Percentiles rank a stretch among this genome's conserved stretches.
phyloP scores from a whole-genome alignment of 768 basidiomycete genomes.

The Phanerodontia chrysosporium region DNA sequence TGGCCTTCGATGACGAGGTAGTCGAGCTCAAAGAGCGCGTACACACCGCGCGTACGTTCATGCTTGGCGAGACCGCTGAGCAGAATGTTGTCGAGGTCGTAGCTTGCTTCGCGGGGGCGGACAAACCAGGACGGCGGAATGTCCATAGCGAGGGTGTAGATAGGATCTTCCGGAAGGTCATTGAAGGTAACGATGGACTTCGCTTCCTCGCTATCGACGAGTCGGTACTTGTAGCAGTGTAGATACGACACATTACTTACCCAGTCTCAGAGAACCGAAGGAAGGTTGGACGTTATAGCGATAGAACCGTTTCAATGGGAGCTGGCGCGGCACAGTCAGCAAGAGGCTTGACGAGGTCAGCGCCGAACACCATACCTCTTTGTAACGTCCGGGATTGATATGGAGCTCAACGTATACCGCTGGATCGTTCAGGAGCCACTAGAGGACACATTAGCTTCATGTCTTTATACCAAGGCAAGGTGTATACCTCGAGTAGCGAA shows the following conservation, averaged over 20 bases:
- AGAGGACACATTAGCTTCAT: constrained; percentile 1
- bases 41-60: constrained; percentile 50
- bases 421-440: constrained; percentile 66
- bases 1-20: constrained; percentile 94
- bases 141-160: constrained; percentile 93
- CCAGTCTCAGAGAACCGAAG: constrained; percentile 66
- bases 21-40: constrained; percentile 83
- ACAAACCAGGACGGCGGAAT: constrained; percentile 91
- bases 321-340: constrained; percentile 36
- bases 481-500: constrained; percentile 70
- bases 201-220: constrained; percentile 34
- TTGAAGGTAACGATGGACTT: constrained; percentile 59
- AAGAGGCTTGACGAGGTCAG: background rate
- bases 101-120: constrained; percentile 79
- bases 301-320: constrained; percentile 92
- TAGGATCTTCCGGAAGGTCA: constrained; percentile 76
- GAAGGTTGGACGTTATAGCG: constrained; percentile 62
- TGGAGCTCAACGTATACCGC: constrained; percentile 72
- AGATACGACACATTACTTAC: constrained; percentile 37
- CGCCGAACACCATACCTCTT: constrained; percentile 51
- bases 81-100: constrained; percentile 96
- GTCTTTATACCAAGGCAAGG: constrained; percentile 8
- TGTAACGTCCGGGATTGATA: constrained; percentile 63
- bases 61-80: constrained; percentile 58
- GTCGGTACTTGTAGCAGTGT: constrained; percentile 32